Conservation (phyloP, 768 basidiomycete genomes). For the Mycena olivaceomarginata region DNA sequence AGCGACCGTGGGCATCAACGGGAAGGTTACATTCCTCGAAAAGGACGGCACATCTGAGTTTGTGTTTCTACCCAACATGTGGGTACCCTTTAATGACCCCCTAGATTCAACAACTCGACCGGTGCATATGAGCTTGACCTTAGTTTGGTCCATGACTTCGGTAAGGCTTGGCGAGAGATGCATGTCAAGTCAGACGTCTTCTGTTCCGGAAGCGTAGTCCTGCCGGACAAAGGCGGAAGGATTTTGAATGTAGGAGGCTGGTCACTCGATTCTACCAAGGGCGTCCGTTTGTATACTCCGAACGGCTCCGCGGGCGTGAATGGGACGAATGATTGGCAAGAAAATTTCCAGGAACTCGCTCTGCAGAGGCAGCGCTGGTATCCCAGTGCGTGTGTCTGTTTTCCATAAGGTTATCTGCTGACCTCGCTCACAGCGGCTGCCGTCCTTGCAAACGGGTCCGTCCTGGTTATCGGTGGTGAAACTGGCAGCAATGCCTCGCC, state of each 20-base stretch:
- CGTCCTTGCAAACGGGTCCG: conserved; percentile 82
- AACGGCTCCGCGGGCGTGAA: conserved; percentile 81
- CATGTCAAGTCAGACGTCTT: conserved; percentile 88
- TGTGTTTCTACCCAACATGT: conserved; percentile 56
- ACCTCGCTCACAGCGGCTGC: conserved; percentile 78
- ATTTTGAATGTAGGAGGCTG: conserved; percentile 82
- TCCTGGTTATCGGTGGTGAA: conserved; percentile 76
- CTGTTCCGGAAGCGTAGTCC: conserved; percentile 83
- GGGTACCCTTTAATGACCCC: conserved; percentile 53
- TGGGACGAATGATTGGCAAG: conserved; percentile 88
- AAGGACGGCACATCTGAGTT: conserved; percentile 78
- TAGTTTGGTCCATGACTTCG: conserved; percentile 68
- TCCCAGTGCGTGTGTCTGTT: conserved; percentile 55
- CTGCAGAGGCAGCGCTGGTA: conserved; percentile 66
- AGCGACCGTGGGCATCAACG: conserved; percentile 86
- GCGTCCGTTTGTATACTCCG: conserved; percentile 84
- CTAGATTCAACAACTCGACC: conserved; percentile 76
- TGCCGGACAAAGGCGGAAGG: conserved; percentile 84
- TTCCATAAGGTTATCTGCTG: not conserved
- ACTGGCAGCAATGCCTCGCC: conserved; percentile 80
- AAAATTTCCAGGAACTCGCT: conserved; percentile 72
- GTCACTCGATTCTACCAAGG: conserved; percentile 83
- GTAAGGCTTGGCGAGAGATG: conserved; percentile 82
- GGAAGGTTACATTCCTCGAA: conserved; percentile 89
- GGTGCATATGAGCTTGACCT: conserved; percentile 89